Evolutionary conservation across 768 basidiomycete species (phyloP).

Genomic region (Infundibulicybe gibba): DNA sequence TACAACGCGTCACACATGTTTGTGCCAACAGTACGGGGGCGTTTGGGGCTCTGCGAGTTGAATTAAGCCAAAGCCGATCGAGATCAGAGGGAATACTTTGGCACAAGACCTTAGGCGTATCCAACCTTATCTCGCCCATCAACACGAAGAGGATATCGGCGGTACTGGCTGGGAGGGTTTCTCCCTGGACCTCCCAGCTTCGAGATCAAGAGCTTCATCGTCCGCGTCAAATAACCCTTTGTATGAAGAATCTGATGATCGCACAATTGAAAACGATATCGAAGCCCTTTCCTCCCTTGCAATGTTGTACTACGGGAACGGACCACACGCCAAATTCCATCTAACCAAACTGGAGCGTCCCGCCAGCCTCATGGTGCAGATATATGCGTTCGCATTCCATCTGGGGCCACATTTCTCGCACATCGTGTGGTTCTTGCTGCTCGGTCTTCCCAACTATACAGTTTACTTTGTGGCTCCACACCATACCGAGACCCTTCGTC

Average conservation of each 20-base stretch:
- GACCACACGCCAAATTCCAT: slow-evolving; percentile 12
- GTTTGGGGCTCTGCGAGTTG: slow-evolving; percentile 79
- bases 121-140: slow-evolving; percentile 53
- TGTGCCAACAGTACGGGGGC: slow-evolving; percentile 85
- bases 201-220: background rate
- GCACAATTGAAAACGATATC: slow-evolving; percentile 32
- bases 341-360: slow-evolving; percentile 8
- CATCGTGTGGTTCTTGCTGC: slow-evolving; percentile 67
- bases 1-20: slow-evolving; percentile 85
- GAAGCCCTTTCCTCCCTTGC: slow-evolving; percentile 26
- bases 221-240: background rate
- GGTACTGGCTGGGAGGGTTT: background rate
- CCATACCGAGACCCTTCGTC: slow-evolving; percentile 21
- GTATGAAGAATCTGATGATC: slow-evolving; percentile 33
- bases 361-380: slow-evolving; percentile 58
- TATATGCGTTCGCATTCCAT: slow-evolving; percentile 42
- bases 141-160: slow-evolving; percentile 4
- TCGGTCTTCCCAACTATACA: slow-evolving; percentile 45
- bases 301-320: slow-evolving; percentile 25
- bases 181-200: background rate
- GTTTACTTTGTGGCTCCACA: slow-evolving; percentile 32
- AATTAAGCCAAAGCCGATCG: slow-evolving; percentile 60
- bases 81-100: slow-evolving; percentile 50
- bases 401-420: slow-evolving; percentile 46
- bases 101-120: slow-evolving; percentile 63